Percentiles rank a stretch among this genome's conserved stretches.
These are phyloP conservation scores for Backusella luteola DNA, from an alignment of 192 early-diverging fungal species.

Conservation along the genomic window DNA sequence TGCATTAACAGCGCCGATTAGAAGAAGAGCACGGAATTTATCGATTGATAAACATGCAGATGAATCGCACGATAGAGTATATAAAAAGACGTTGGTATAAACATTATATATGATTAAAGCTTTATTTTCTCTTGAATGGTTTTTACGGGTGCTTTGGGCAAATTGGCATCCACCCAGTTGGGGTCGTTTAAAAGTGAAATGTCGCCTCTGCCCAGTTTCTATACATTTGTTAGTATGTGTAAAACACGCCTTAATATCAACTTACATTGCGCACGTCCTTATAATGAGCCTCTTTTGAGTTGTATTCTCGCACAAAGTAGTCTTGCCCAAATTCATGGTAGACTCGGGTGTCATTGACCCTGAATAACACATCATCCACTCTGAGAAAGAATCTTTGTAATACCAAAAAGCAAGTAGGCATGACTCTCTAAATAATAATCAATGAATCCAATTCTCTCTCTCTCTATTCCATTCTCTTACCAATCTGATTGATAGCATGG, in stretches of 20 bases:
- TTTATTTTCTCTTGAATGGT: conserved; percentile 8
- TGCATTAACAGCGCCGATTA: not conserved
- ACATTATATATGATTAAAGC: not conserved
- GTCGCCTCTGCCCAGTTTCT: conserved; percentile 43
- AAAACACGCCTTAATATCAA: not conserved
- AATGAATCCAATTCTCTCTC: not conserved
- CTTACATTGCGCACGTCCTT: conserved; percentile 56
- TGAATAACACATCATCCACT: conserved; percentile 91
- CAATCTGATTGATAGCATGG: conserved; percentile 74
- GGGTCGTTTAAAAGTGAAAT: conserved; percentile 54
- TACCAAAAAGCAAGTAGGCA: conserved; percentile 89
- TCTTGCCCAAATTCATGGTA: conserved; percentile 83
- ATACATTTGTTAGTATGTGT: not conserved
- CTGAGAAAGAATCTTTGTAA: conserved; percentile 87
- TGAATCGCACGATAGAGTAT: not conserved
- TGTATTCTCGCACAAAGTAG: conserved; percentile 68
- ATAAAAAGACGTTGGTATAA: not conserved
- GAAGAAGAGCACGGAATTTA: conserved; percentile 8
- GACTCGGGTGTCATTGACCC: conserved; percentile 86
- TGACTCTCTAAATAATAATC: conserved; percentile 70
- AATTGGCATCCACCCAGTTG: conserved; percentile 55
- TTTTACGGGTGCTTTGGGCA: conserved; percentile 25
- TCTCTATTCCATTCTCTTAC: conserved; percentile 38
- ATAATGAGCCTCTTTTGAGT: conserved; percentile 64
- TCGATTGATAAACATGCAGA: conserved; percentile 11